Evolutionary conservation across 495 filamentous ascomycete species (phyloP).

Genomic region (Aspergillus hancockii): DNA sequence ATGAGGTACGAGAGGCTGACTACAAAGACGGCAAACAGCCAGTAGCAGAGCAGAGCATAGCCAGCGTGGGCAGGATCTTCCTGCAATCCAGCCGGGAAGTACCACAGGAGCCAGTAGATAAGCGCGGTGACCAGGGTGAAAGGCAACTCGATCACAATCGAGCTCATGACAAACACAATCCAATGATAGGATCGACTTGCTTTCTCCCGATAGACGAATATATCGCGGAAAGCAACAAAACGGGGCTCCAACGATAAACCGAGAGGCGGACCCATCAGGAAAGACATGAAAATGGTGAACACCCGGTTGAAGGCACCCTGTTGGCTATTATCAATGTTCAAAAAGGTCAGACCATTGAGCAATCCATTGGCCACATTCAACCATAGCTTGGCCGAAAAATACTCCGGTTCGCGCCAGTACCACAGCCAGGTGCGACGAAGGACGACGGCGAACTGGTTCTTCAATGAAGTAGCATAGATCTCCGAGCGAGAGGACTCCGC

Average conservation of each 20-base stretch:
- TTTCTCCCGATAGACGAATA: slow-evolving; percentile 39
- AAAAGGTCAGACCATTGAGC: slow-evolving; percentile 25
- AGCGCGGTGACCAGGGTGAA: slow-evolving; percentile 37
- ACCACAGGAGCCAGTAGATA: slow-evolving; percentile 43
- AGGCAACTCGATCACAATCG: slow-evolving; percentile 44
- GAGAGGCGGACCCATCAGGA: slow-evolving; percentile 35
- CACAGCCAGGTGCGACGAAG: slow-evolving; percentile 10
- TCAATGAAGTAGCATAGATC: slow-evolving; percentile 14
- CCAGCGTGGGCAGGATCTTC: slow-evolving; percentile 13
- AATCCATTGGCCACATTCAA: slow-evolving; percentile 15
- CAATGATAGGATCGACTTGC: slow-evolving; percentile 45
- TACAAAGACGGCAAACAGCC: slow-evolving; percentile 15
- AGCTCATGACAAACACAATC: slow-evolving; percentile 40
- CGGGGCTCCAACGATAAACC: slow-evolving; percentile 43
- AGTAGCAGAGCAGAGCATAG: slow-evolving; percentile 20
- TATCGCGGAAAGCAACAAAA: slow-evolving; percentile 39
- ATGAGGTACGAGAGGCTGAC: slow-evolving; percentile 19
- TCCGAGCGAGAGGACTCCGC: not conserved
- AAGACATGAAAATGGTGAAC: slow-evolving; percentile 19
- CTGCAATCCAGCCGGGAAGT: slow-evolving; percentile 33
- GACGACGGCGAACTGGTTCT: slow-evolving; percentile 9
- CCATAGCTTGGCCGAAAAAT: slow-evolving; percentile 9
- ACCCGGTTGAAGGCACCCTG: slow-evolving; percentile 30
- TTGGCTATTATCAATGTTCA: slow-evolving; percentile 1
- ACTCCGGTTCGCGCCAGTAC: slow-evolving; percentile 17